These are phyloP conservation scores for Rhynchospora tenuis DNA, from an alignment of 176 grass and related monocot species.

Conservation along the genomic window DNA sequence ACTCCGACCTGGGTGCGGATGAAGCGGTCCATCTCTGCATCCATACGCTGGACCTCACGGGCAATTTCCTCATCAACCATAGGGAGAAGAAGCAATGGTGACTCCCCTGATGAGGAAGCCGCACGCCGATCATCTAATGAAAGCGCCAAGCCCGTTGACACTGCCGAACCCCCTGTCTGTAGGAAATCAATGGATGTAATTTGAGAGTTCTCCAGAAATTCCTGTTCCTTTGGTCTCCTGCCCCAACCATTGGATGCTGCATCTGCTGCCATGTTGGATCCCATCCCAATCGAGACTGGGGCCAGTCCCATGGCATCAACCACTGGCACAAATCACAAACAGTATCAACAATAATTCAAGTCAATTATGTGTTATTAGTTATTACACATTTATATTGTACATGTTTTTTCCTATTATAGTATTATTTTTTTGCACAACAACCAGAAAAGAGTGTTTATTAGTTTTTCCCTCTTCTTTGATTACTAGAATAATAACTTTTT, in stretches of 20 bases:
- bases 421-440: background rate
- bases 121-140: slow-evolving; percentile 81
- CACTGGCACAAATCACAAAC: slow-evolving; percentile 41
- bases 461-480: background rate
- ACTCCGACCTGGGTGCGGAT: slow-evolving; percentile 79
- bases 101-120: slow-evolving; percentile 74
- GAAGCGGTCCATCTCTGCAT: slow-evolving; percentile 94
- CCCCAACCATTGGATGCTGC: slow-evolving; percentile 53
- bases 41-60: slow-evolving; percentile 80
- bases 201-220: slow-evolving; percentile 95
- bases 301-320: slow-evolving; percentile 64
- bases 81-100: slow-evolving; percentile 65
- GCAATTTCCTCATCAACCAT: slow-evolving; percentile 86
- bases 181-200: slow-evolving; percentile 98
- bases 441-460: too few relatives aligned
- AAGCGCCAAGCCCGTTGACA: slow-evolving; percentile 79
- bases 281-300: slow-evolving; percentile 9
- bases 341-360: slow-evolving; percentile 30
- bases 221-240: slow-evolving; percentile 89
- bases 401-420: background rate
- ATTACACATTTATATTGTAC: background rate
- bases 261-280: slow-evolving; percentile 20
- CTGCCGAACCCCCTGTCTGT: slow-evolving; percentile 77
- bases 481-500: background rate
- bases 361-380: background rate